These are phyloP conservation scores for Pseudonectria foliicola DNA, from an alignment of 2,329 filamentous ascomycete genomes.

Conservation along the genomic window DNA sequence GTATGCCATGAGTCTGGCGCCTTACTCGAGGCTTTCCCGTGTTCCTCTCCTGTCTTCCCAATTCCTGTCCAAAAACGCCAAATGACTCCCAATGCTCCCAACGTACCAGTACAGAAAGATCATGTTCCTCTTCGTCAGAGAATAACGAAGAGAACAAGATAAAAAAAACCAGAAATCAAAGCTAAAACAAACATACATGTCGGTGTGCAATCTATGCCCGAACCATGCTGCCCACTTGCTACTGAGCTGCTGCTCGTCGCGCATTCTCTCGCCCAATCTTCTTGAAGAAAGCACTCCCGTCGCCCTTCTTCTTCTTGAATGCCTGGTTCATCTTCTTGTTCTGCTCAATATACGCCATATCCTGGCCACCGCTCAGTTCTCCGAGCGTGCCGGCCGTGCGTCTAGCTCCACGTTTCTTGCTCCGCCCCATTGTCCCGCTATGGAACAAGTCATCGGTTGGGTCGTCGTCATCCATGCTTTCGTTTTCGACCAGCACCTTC, in stretches of 20 bases:
- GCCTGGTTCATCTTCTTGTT: slow-evolving; percentile 60
- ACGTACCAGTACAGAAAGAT: too few species aligned
- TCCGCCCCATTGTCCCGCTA: slow-evolving; percentile 38
- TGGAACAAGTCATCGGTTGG: slow-evolving; percentile 41
- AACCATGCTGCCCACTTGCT: slow-evolving; percentile 5
- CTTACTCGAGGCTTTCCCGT: too few species aligned
- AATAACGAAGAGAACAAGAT: background rate
- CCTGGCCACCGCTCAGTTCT: slow-evolving; percentile 82
- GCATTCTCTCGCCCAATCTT: slow-evolving; percentile 36
- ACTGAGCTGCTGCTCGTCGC: slow-evolving; percentile 27
- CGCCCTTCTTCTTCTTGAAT: slow-evolving; percentile 33
- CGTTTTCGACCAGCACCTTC: slow-evolving; percentile 83
- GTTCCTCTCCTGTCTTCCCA: too few species aligned
- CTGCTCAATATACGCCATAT: slow-evolving; percentile 93
- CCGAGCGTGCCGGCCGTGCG: slow-evolving; percentile 79
- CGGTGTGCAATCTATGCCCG: background rate
- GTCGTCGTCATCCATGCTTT: slow-evolving; percentile 65
- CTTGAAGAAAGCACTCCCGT: slow-evolving; percentile 35
- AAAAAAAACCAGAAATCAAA: too few species aligned
- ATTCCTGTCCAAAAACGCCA: too few species aligned
- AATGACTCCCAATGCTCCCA: too few species aligned
- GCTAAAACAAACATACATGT: background rate
- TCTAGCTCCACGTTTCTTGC: slow-evolving; percentile 54
- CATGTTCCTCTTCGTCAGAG: background rate
- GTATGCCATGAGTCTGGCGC: too few species aligned